Percentiles rank a stretch among this genome's conserved stretches.
These are phyloP conservation scores for Albatrellus ellisii DNA, from an alignment of 768 basidiomycete species.

Conservation along the genomic window DNA sequence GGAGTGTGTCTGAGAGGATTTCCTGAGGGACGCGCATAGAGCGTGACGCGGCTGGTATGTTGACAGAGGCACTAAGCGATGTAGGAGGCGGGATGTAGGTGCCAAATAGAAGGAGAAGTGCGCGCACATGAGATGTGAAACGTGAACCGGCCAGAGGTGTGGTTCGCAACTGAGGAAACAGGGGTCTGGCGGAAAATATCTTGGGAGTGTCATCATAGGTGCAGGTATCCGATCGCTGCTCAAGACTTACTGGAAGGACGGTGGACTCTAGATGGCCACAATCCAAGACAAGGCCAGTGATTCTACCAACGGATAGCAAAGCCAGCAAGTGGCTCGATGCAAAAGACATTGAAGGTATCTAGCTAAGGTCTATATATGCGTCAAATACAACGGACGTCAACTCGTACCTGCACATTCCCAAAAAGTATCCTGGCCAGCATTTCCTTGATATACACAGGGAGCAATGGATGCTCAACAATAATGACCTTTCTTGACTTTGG, in stretches of 20 bases:
- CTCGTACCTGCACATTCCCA: constrained; percentile 69
- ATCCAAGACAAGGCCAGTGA: constrained; percentile 90
- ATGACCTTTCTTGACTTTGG: constrained; percentile 94
- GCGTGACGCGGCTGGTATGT: constrained; percentile 47
- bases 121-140: constrained; percentile 68
- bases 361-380: neutral
- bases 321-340: constrained; percentile 80
- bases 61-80: constrained; percentile 50
- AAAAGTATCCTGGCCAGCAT: constrained; percentile 78
- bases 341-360: constrained; percentile 95
- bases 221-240: neutral
- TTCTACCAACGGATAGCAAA: constrained; percentile 73
- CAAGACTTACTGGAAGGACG: constrained; percentile 60
- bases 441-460: constrained; percentile 82
- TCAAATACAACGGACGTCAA: neutral
- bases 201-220: constrained; percentile 20
- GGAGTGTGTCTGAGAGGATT: constrained; percentile 63
- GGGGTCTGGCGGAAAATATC: constrained; percentile 84
- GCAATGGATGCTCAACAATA: constrained; percentile 76
- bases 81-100: constrained; percentile 76
- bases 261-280: constrained; percentile 87
- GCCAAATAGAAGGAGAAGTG: constrained; percentile 72
- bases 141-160: constrained; percentile 81
- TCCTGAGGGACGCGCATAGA: constrained; percentile 63
- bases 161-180: constrained; percentile 71